Percentiles rank a stretch among this genome's conserved stretches.
These are phyloP conservation scores for Ophiostoma perfectum DNA, from an alignment of 2,329 filamentous ascomycete genomes.

Conservation along the genomic window DNA sequence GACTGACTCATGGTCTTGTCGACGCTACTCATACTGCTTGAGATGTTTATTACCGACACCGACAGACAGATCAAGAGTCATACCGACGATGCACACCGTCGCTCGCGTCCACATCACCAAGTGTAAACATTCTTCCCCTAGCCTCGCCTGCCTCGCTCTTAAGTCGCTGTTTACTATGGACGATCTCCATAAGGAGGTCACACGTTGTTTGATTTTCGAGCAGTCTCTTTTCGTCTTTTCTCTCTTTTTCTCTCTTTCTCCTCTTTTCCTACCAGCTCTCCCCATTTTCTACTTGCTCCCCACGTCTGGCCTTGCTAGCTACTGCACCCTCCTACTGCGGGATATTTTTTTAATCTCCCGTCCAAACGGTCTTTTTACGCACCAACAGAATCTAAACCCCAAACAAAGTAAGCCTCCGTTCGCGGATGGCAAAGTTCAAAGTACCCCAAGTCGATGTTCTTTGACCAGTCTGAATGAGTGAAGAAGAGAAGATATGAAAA, in stretches of 20 bases:
- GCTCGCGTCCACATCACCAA: no score
- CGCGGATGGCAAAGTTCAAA: background rate
- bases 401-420: background rate
- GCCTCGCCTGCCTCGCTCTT: background rate
- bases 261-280: background rate
- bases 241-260: background rate
- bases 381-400: background rate
- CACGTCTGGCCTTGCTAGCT: background rate
- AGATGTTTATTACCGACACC: no score
- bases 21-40: background rate
- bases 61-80: no score
- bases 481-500: no score
- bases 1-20: background rate
- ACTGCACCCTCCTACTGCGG: background rate
- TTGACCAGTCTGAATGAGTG: no score
- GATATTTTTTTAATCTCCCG: background rate
- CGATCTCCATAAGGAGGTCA: background rate
- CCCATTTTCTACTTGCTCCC: constrained; percentile 9
- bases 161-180: no score
- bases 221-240: background rate
- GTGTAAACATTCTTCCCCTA: background rate
- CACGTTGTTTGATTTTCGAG: background rate
- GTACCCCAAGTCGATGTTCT: background rate
- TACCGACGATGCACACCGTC: background rate
- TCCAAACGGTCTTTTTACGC: background rate